These are phyloP conservation scores for Naganishia sp. DNA, from an alignment of 1,284 basidiomycete species.

Conservation along the genomic window DNA sequence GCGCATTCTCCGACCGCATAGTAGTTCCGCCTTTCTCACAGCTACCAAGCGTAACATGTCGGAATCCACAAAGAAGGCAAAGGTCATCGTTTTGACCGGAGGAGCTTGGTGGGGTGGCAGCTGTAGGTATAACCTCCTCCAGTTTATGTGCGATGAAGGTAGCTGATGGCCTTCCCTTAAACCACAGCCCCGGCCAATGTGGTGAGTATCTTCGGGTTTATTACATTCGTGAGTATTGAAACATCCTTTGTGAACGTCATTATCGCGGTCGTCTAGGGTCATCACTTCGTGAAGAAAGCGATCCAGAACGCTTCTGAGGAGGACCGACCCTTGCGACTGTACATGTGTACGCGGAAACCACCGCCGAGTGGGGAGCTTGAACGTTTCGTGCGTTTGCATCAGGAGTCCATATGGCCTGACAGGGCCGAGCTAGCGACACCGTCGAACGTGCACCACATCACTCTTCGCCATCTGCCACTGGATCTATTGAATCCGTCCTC, in stretches of 20 bases:
- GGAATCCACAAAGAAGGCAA: not conserved
- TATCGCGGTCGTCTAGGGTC: constrained; percentile 1
- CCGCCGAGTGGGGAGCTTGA: constrained; percentile 8
- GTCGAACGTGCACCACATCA: not conserved
- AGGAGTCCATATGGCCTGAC: not conserved
- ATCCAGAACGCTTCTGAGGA: not conserved
- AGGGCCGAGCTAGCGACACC: not conserved
- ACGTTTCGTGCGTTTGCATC: not conserved
- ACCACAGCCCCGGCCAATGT: constrained; percentile 9
- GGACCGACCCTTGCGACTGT: constrained; percentile 11
- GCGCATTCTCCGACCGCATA: no score
- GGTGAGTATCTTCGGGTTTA: not conserved
- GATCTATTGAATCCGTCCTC: constrained; percentile 20
- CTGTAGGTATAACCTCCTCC: not conserved
- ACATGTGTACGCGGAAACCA: constrained; percentile 10
- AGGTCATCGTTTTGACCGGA: constrained; percentile 28
- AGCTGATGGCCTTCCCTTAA: not conserved
- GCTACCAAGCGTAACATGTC: no score
- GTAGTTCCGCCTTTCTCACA: no score
- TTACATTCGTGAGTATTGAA: not conserved
- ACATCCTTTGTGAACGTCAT: not conserved
- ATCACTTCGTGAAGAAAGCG: not conserved
- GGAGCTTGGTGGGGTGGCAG: constrained; percentile 31
- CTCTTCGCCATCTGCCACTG: constrained; percentile 27
- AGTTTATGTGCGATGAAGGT: not conserved